phyloP scores from a whole-genome alignment of 2,329 filamentous ascomycete species.

The Cercospora beticola region DNA sequence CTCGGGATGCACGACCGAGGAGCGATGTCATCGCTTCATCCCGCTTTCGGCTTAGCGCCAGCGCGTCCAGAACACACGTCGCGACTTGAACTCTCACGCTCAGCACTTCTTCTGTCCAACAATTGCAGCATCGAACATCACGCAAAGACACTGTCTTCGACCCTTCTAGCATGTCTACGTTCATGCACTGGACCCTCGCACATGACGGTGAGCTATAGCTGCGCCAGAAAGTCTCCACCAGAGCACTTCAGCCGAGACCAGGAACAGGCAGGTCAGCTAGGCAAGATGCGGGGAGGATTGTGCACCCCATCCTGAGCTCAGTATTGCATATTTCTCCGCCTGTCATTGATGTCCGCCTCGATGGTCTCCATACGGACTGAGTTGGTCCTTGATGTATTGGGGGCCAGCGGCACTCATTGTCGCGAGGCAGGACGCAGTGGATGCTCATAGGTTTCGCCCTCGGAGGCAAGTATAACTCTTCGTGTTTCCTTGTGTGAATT shows the following conservation, averaged over 20 bases:
- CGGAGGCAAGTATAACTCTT: slow-evolving; percentile 9
- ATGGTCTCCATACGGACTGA: background rate
- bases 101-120: background rate
- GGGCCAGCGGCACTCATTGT: background rate
- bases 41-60: background rate
- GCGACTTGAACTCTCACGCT: background rate
- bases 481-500: background rate
- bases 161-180: background rate
- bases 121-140: background rate
- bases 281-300: slow-evolving; percentile 16
- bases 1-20: background rate
- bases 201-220: background rate
- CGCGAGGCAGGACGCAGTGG: slow-evolving; percentile 6
- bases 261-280: slow-evolving; percentile 14
- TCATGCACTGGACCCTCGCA: background rate
- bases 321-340: slow-evolving; percentile 18
- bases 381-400: slow-evolving; percentile 9
- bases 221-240: background rate
- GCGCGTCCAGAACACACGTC: background rate
- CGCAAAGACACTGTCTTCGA: background rate
- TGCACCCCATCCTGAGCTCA: background rate
- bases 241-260: slow-evolving; percentile 14
- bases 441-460: too few relatives aligned
- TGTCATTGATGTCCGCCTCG: background rate
- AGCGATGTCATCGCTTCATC: background rate